Percentiles rank a stretch among this genome's conserved stretches.
phyloP scores from a whole-genome alignment of 1,284 basidiomycete species.

The Caloboletus firmus region DNA sequence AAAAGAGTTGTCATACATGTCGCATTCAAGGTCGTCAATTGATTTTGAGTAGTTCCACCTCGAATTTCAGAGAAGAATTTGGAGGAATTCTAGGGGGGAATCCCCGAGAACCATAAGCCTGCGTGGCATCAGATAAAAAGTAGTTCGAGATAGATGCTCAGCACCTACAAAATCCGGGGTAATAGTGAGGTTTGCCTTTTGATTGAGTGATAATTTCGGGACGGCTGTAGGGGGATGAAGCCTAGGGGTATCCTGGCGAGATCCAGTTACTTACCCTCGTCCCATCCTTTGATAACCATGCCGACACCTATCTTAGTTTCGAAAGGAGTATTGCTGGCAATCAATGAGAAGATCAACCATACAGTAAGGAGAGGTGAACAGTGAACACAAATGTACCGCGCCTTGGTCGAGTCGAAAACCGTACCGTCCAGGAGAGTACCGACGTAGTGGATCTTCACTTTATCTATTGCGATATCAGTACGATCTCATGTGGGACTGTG shows the following conservation, averaged over 20 bases:
- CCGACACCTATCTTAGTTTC: conserved; percentile 75
- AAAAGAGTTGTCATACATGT: conserved; percentile 21
- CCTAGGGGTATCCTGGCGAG: conserved; percentile 1
- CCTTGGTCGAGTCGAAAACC: conserved; percentile 72
- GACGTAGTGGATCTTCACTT: conserved; percentile 69
- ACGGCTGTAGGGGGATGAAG: conserved; percentile 51
- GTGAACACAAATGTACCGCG: conserved; percentile 48
- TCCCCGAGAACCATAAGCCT: conserved; percentile 71
- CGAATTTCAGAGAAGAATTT: conserved; percentile 75
- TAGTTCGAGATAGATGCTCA: background rate
- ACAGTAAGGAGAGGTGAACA: background rate
- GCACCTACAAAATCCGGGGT: conserved; percentile 67
- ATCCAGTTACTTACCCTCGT: conserved; percentile 66
- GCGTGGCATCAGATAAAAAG: conserved; percentile 8
- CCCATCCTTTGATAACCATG: conserved; percentile 88
- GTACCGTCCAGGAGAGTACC: conserved; percentile 62
- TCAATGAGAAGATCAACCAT: conserved; percentile 14
- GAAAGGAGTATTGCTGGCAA: conserved; percentile 59
- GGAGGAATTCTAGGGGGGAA: conserved; percentile 83
- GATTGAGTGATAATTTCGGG: conserved; percentile 70
- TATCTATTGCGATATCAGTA: conserved; percentile 39
- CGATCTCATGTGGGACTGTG: conserved; percentile 11
- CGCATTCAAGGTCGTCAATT: conserved; percentile 38
- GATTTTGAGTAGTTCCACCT: conserved; percentile 79
- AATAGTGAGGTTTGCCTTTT: conserved; percentile 71